Base-by-base conservation (phyloP, 164 flowering plant genomes). In the Macadamia tetraphylla region DNA sequence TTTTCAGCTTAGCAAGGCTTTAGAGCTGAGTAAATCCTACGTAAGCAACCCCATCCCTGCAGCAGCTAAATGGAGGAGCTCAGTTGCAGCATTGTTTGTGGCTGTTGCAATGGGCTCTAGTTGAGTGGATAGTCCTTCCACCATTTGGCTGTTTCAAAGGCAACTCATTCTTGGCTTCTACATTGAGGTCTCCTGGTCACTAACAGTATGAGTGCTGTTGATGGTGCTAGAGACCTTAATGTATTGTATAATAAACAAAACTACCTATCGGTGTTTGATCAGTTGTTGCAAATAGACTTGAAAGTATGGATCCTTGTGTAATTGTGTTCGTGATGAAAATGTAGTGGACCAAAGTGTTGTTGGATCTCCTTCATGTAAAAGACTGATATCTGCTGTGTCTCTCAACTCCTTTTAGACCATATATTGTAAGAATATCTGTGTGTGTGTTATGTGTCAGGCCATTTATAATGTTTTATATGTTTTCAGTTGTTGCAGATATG, bases 101-200 rank as follows among this genome's bases (percentile, higher is more conserved):
- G 64, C 40, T 55, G 9, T 9, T 59, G 71, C 67, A 62, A 60
- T 68, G 65, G 79, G 75, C 63, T 82, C 71, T 51, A 76, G 80
- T 68, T 51, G 31, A 31, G 67, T 74, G 80, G 70, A 71, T 15
- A 74, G 57, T 80, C 80, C 69, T 32, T 31, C 74, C 75, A 35
- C 65, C 78, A 73, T 77, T 77, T 81, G 88, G 90, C 77, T 78
- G 85, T 70, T 60, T 29, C 63, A 23, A 56, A 72, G 97, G 97
- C 91, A 90, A 87, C 3, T 86, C 97, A 86, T 90, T 74, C 90
- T 90, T 90, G 97, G 97, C 97, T 88, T 70, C 1, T 70, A 73
- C 82, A 76, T 81, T 78, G 73, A 74, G 83, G 76, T 64, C 17
- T 82, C 77, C 63, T 63, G 58, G 46, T 63, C 71, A 12, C 29